Percentiles rank a stretch among this genome's conserved stretches.
These are phyloP conservation scores for Staphylotrichum tortipilum DNA, from an alignment of 495 filamentous ascomycete genomes.

Conservation along the genomic window DNA sequence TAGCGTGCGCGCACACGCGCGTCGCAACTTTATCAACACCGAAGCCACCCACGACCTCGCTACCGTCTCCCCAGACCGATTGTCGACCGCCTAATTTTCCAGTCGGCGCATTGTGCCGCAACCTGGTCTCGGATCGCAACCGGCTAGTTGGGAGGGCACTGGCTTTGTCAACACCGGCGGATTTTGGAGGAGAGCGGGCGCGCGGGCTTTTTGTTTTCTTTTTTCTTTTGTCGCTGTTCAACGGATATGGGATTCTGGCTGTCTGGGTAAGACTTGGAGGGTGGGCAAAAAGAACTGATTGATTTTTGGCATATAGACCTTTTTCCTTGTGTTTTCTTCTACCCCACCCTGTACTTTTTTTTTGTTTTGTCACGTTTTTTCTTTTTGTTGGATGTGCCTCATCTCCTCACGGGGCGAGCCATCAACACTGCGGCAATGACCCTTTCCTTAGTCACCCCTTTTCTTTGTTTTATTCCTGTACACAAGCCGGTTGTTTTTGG, in stretches of 20 bases:
- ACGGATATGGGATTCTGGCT: conserved; percentile 14
- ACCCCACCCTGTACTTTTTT: not conserved
- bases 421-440: conserved; percentile 14
- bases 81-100: conserved; percentile 12
- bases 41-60: too few relatives aligned
- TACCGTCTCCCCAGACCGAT: conserved; percentile 6
- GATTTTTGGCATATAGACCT: conserved; percentile 36
- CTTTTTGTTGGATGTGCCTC: conserved; percentile 2
- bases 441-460: conserved; percentile 12
- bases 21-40: too few relatives aligned
- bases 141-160: conserved; percentile 7
- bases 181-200: not conserved
- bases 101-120: too few relatives aligned
- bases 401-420: conserved; percentile 24
- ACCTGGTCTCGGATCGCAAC: not conserved
- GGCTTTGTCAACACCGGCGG: not conserved
- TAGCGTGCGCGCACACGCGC: too few relatives aligned
- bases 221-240: conserved; percentile 8
- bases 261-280: conserved; percentile 27
- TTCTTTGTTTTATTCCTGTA: conserved; percentile 22
- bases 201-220: conserved; percentile 7
- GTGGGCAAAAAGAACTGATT: conserved; percentile 30
- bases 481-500: conserved; percentile 20
- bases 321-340: conserved; percentile 22
- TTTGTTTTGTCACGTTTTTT: not conserved